Evolutionary conservation across 352 stramenopile species (phyloP).

Genomic region (Pythium vanterpoolii): DNA sequence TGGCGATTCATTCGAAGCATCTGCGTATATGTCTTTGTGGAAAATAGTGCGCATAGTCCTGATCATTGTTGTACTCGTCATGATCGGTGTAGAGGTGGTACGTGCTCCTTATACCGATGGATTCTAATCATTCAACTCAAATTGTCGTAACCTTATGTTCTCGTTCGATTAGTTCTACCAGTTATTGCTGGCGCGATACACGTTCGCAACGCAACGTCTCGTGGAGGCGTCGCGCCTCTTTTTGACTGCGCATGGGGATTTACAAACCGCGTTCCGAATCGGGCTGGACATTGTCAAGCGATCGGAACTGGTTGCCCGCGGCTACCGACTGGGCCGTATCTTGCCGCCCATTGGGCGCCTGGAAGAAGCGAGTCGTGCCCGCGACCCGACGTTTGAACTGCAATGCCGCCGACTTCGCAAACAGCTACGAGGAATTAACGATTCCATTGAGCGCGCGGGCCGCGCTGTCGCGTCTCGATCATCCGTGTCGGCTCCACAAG

Average conservation of each 20-base stretch:
- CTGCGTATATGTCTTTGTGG: background rate
- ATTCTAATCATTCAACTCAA: background rate
- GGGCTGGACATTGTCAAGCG: slow-evolving; percentile 54
- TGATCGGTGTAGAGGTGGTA: background rate
- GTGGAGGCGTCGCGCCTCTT: background rate
- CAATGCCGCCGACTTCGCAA: slow-evolving; percentile 40
- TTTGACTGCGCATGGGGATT: background rate
- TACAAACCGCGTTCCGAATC: slow-evolving; percentile 26
- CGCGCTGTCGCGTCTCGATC: background rate
- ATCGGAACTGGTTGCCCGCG: slow-evolving; percentile 47
- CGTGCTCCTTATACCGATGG: no score
- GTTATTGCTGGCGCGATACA: slow-evolving; percentile 3
- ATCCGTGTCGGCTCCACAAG: background rate
- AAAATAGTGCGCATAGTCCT: background rate
- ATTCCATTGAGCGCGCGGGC: slow-evolving; percentile 26
- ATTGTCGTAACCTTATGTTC: background rate
- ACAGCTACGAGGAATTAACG: slow-evolving; percentile 42
- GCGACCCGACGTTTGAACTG: slow-evolving; percentile 18
- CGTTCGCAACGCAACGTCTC: background rate
- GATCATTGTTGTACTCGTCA: background rate
- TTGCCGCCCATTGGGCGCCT: slow-evolving; percentile 56
- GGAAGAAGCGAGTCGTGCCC: slow-evolving; percentile 26
- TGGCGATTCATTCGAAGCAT: background rate
- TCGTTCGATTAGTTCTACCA: slow-evolving; percentile 1
- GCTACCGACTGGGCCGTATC: slow-evolving; percentile 42